Evolutionary conservation across 106 monocot genomes (phyloP).

Genomic region (Acanthochlamys bracteata): DNA sequence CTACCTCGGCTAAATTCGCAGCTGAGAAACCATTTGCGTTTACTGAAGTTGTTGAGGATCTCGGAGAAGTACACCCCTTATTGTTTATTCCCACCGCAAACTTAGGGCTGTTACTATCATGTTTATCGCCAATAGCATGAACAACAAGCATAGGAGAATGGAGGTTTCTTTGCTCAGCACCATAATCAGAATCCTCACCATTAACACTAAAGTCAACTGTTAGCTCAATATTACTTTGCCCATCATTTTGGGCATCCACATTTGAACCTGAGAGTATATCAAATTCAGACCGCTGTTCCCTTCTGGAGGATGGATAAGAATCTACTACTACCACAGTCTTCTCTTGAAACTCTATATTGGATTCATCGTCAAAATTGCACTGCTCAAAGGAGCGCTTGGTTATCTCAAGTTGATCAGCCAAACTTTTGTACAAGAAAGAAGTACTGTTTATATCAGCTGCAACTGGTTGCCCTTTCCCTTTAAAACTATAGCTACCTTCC

Average conservation of each 20-base stretch:
- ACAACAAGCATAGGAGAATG: constrained; percentile 15
- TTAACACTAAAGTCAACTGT: constrained; percentile 1
- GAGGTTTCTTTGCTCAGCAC: background rate
- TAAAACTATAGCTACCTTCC: background rate
- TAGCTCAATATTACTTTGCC: background rate
- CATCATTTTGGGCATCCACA: background rate
- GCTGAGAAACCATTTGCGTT: constrained; percentile 3
- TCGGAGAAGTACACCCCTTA: background rate
- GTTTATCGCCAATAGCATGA: constrained; percentile 4
- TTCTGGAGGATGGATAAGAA: constrained; percentile 9
- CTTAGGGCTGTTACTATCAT: constrained; percentile 1
- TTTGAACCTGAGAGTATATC: constrained; percentile 1
- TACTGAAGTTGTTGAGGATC: constrained; percentile 2
- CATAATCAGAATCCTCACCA: constrained; percentile 2
- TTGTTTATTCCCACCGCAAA: constrained; percentile 1
- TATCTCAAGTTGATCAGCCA: background rate
- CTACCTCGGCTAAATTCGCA: constrained; percentile 5
- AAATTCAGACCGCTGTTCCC: background rate
- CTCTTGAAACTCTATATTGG: constrained; percentile 29
- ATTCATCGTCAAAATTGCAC: constrained; percentile 2
- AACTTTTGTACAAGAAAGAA: background rate
- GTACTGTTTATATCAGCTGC: background rate
- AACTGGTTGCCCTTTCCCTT: background rate
- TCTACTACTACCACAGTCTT: constrained; percentile 36
- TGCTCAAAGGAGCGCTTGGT: background rate